phyloP scores from a whole-genome alignment of 73 alveolate genomes.

The Diophrys sp. region DNA sequence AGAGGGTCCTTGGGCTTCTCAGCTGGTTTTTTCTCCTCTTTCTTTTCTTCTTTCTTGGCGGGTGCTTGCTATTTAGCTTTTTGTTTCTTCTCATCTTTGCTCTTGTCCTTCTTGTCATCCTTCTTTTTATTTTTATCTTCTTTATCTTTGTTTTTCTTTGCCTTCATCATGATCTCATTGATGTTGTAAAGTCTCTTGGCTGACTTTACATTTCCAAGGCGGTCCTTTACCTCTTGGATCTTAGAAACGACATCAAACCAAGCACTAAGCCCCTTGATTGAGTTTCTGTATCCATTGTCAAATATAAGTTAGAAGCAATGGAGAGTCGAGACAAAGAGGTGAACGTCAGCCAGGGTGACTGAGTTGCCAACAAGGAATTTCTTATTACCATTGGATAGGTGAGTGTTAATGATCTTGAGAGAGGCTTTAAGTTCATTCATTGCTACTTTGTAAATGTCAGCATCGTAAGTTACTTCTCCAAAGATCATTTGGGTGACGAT shows the following conservation, averaged over 20 bases:
- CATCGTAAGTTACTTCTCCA: constrained; percentile 14
- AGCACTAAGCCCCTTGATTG: constrained; percentile 21
- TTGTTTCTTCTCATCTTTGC: constrained; percentile 45
- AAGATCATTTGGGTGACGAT: constrained; percentile 14
- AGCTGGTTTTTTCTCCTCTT: constrained; percentile 23
- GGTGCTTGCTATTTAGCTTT: constrained; percentile 26
- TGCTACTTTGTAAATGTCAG: constrained; percentile 28
- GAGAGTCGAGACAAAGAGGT: constrained; percentile 9
- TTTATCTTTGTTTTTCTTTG: constrained; percentile 10
- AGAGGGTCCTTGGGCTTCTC: constrained; percentile 66
- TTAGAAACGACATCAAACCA: constrained; percentile 25
- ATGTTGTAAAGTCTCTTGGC: constrained; percentile 40
- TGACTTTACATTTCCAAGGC: constrained; percentile 40
- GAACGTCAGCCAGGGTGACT: constrained; percentile 65
- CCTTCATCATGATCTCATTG: constrained; percentile 14
- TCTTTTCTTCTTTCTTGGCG: constrained; percentile 33
- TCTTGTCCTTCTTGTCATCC: constrained; percentile 9
- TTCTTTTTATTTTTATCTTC: constrained; percentile 29
- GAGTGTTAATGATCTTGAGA: constrained; percentile 59
- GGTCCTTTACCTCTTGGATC: constrained; percentile 13
- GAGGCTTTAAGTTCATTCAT: constrained; percentile 44
- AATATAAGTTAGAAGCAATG: constrained; percentile 20
- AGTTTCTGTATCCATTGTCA: constrained; percentile 45
- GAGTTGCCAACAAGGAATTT: constrained; percentile 57
- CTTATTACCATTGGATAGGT: constrained; percentile 54